phyloP scores from a whole-genome alignment of 129 eudicot genomes.

The sunflower (Helianthus annuus) region HanXRQr2.0-SUNRISE NC_035441.2:188045319-188045818 shows the following conservation, averaged over 20 bases:
- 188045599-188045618: conserved; percentile 99
- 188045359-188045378: conserved; percentile 95
- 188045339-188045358: conserved; percentile 95
- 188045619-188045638: conserved; percentile 95
- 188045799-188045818: conserved; percentile 94
- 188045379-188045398: conserved; percentile 94
- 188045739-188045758: conserved; percentile 68
- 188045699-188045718: conserved; percentile 64
- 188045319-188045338: conserved; percentile 83
- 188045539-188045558: conserved; percentile 90
- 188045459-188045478: conserved; percentile 95
- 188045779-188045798: conserved; percentile 78
- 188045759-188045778: conserved; percentile 89
- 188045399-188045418: conserved; percentile 83
- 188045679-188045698: conserved; percentile 98
- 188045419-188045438: conserved; percentile 85
- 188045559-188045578: conserved; percentile 73
- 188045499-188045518: conserved; percentile 96
- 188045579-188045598: conserved; percentile 88
- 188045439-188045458: conserved; percentile 89
- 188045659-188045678: conserved; percentile 95
- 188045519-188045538: conserved; percentile 90
- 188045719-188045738: conserved; percentile 69
- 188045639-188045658: conserved; percentile 94
- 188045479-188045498: conserved; percentile 96